Percentiles rank a stretch among this genome's conserved stretches.
Evolutionary conservation across 306 rosid species (phyloP).

Genomic region (Medicago arabica): DNA sequence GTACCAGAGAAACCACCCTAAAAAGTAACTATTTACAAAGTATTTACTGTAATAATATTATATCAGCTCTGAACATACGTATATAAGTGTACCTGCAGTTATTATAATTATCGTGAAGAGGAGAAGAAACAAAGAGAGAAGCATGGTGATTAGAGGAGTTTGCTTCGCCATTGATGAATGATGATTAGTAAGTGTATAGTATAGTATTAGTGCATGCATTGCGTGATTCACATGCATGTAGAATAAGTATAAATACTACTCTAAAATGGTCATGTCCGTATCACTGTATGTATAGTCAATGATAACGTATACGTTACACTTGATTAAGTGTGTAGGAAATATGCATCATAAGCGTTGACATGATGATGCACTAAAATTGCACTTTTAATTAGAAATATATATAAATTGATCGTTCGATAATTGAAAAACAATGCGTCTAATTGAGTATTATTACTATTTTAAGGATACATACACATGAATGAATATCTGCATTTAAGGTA

Average conservation of each 20-base stretch:
- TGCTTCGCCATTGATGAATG: neutral
- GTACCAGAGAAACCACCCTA: no score
- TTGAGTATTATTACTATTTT: neutral
- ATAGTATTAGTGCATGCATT: neutral
- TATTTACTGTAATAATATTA: no score
- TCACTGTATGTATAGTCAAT: neutral
- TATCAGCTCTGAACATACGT: neutral
- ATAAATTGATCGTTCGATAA: neutral
- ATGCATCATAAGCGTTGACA: neutral
- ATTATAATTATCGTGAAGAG: neutral
- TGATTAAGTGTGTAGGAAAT: neutral
- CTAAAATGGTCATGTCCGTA: neutral
- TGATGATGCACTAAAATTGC: neutral
- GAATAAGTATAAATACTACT: neutral
- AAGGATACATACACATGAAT: neutral
- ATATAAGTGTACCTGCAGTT: neutral
- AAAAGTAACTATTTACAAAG: no score
- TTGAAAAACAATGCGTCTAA: neutral
- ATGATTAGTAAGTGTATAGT: neutral
- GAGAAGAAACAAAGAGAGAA: neutral
- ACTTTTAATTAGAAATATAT: neutral
- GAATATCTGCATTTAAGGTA: neutral
- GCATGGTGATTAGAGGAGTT: neutral
- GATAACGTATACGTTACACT: neutral
- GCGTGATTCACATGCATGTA: neutral